Base-by-base conservation (phyloP, 2,329 filamentous ascomycete genomes). In the Exophiala oligosperma region DNA sequence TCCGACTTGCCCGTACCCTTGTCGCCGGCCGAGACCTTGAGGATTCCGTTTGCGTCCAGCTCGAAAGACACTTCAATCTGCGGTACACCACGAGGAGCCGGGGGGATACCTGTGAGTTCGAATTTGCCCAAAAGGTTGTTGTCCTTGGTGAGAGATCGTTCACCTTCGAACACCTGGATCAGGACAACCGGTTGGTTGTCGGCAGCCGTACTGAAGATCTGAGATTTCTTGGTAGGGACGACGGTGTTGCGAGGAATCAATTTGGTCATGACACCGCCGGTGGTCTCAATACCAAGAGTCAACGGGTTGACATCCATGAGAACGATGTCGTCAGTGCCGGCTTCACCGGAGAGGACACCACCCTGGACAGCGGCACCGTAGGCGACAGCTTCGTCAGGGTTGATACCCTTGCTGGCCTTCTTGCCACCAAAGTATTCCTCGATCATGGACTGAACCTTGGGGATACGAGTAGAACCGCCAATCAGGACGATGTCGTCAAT, bases 51-150 rank as follows among this genome's bases (percentile, higher is more conserved):
- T 82, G 92, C 92, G 71, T 99, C 93, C 59, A 99, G 88, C 78
- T 97, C 91, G 76, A 99, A 99, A 32, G 91, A 91, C 69, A 99
- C 94, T 80, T 99, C 94, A 63, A 99, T 97, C 79, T 97, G 93
- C 64, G 94, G 94, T 75, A 96, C 92, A 74, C 94, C 94, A 76
- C 94, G 92, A 67, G 93, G 93, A 55, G 94, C 92, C 21, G 94
- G 90, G 66, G 93, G 93, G 67, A 99, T 97, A 73, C 91, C 90
- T 64, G 92, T 96, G 62, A 99, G 87, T 81, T 97, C 94, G 75
- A 99, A 97, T 82, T 97, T 97, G 79, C 94, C 94, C 69, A 99
- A 90, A 49, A 90, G 79, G 84, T 97, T 97, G 85, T 95, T 97
- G 74, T 96, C 90, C 83, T 96, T 96, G 66, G 92, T 96, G 84